Conservation (phyloP, 352 stramenopile genomes). For the Poterioochromonas sp. region DNA sequence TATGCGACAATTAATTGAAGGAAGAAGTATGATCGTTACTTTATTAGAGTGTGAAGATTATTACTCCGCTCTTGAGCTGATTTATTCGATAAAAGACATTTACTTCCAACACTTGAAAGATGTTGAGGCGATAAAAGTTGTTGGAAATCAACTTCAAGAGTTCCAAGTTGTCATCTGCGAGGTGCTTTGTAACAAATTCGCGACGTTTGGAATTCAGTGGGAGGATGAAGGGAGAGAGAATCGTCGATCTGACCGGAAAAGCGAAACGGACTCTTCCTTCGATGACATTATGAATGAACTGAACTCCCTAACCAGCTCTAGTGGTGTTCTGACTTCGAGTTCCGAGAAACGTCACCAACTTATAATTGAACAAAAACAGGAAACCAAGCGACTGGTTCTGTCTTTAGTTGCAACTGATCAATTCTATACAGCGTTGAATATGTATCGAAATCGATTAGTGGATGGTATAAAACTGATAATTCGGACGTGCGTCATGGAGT, state of each 20-base stretch:
- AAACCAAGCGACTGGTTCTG: not conserved
- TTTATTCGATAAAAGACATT: not conserved
- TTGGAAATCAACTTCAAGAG: not conserved
- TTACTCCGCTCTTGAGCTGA: not conserved
- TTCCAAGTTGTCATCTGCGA: not conserved
- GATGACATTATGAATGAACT: not conserved
- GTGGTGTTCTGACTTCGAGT: not conserved
- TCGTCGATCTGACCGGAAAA: not conserved
- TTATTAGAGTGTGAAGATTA: conserved; percentile 28
- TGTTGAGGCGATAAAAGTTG: not conserved
- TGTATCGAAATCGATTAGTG: not conserved
- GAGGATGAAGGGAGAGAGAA: not conserved
- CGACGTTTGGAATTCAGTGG: conserved; percentile 3
- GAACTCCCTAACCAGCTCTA: not conserved
- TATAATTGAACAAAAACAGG: not conserved
- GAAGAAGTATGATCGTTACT: not conserved
- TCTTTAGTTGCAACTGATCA: not conserved
- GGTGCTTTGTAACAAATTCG: conserved; percentile 1
- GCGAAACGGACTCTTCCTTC: not conserved
- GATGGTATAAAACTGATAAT: not conserved
- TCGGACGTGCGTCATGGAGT: conserved; percentile 27
- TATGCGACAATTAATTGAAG: not conserved
- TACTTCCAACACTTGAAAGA: not conserved
- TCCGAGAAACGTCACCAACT: not conserved
- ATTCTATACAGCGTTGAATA: not conserved